A percentile compares a stretch with the other conserved stretches of the same genome.
Conservation (phyloP, 805 yeast species). For the Myxozyma nipponensis region DNA sequence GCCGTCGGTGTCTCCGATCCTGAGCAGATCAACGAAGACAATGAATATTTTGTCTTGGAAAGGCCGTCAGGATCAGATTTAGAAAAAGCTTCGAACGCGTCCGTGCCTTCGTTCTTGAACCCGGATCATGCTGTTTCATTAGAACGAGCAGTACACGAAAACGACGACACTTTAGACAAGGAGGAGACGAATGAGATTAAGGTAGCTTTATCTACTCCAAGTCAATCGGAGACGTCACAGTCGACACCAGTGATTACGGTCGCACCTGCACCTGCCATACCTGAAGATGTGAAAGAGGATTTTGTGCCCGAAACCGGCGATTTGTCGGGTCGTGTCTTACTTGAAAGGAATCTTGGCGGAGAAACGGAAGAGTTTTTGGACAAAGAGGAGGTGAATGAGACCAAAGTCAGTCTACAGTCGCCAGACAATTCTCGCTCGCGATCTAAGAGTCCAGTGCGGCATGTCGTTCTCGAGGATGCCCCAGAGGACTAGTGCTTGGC, state of each 20-base stretch:
- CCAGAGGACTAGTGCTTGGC: constrained; percentile 8
- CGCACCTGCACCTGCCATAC: constrained; percentile 14
- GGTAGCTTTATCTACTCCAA: background rate
- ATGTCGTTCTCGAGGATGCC: constrained; percentile 25
- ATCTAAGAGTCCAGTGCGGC: constrained; percentile 20
- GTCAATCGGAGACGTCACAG: constrained; percentile 1
- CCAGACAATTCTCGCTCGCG: constrained; percentile 1
- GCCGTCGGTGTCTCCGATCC: background rate
- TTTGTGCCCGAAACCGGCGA: constrained; percentile 22
- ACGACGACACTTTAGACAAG: constrained; percentile 9
- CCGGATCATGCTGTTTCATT: constrained; percentile 7
- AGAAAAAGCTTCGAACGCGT: background rate
- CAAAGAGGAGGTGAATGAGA: constrained; percentile 16
- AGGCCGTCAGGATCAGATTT: constrained; percentile 2
- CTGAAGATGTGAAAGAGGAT: constrained; percentile 6
- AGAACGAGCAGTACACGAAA: too few species aligned
- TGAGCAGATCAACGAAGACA: constrained; percentile 7
- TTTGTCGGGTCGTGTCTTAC: constrained; percentile 14
- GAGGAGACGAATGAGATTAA: constrained; percentile 12
- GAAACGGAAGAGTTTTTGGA: constrained; percentile 24
- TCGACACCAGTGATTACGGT: constrained; percentile 13
- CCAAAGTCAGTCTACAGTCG: background rate
- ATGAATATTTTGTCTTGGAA: constrained; percentile 10
- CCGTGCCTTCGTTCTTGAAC: background rate
- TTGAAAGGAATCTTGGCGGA: constrained; percentile 17